A percentile compares a stretch with the other conserved stretches of the same genome.
These are phyloP conservation scores for Hypoxylon sp. DNA, from an alignment of 2,329 filamentous ascomycete species.

Conservation along the genomic window DNA sequence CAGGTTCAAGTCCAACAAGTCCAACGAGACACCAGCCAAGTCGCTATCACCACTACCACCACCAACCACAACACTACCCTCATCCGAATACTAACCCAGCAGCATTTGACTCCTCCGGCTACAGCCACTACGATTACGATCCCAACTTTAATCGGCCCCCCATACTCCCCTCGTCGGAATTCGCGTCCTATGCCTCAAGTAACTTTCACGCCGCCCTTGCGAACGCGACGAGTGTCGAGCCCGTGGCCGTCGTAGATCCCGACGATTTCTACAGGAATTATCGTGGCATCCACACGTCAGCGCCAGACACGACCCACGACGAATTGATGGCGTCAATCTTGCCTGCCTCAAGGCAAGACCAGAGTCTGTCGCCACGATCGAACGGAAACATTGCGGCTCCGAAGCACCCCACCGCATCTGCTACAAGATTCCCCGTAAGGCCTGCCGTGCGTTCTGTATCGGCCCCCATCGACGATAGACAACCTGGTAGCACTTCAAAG, in stretches of 20 bases:
- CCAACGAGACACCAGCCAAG: slow-evolving; percentile 51
- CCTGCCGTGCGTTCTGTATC: slow-evolving; percentile 66
- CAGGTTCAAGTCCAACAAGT: slow-evolving; percentile 43
- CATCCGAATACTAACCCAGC: slow-evolving; percentile 27
- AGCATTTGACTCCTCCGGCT: slow-evolving; percentile 38
- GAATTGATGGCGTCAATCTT: slow-evolving; percentile 58
- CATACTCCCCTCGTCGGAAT: slow-evolving; percentile 43
- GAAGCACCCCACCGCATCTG: slow-evolving; percentile 60
- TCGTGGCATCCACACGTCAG: slow-evolving; percentile 53
- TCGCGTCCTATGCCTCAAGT: slow-evolving; percentile 55
- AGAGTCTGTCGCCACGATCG: slow-evolving; percentile 59
- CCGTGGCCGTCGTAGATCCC: slow-evolving; percentile 60
- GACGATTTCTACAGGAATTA: slow-evolving; percentile 69
- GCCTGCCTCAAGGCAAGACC: slow-evolving; percentile 58
- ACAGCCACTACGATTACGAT: slow-evolving; percentile 37
- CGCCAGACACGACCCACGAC: slow-evolving; percentile 44
- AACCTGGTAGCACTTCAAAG: slow-evolving; percentile 49
- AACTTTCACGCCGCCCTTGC: slow-evolving; percentile 56
- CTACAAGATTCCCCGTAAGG: slow-evolving; percentile 57
- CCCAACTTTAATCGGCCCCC: slow-evolving; percentile 25
- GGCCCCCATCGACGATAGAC: slow-evolving; percentile 64
- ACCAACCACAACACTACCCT: slow-evolving; percentile 26
- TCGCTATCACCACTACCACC: slow-evolving; percentile 46
- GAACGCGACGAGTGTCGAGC: slow-evolving; percentile 55
- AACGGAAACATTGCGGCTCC: slow-evolving; percentile 64